Conservation (phyloP, 202 grass and related monocot genomes). For the Setaria viridis region DNA sequence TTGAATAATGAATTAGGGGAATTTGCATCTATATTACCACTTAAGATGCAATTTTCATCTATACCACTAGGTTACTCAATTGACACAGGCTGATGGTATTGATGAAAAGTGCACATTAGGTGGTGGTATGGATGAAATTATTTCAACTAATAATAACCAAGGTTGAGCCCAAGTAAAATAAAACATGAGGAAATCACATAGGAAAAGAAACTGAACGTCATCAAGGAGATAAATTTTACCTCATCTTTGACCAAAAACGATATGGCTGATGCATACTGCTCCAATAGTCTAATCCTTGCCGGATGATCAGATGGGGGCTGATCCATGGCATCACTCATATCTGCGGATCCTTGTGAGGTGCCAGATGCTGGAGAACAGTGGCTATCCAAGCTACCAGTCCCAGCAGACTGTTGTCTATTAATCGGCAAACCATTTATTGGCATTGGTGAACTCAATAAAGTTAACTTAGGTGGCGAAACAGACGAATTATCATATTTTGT, state of each 20-base stretch:
- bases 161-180: conserved; percentile 24
- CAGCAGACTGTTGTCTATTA: conserved; percentile 48
- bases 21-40: not conserved
- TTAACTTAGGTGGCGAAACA: conserved; percentile 65
- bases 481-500: conserved; percentile 70
- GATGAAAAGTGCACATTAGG: not conserved
- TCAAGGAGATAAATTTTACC: conserved; percentile 60
- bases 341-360: conserved; percentile 83
- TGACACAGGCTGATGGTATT: not conserved
- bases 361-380: conserved; percentile 75
- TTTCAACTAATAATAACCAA: conserved; percentile 10
- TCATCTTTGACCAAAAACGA: conserved; percentile 83
- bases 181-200: conserved; percentile 27
- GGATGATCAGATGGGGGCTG: conserved; percentile 73
- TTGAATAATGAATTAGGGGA: not conserved
- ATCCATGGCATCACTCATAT: conserved; percentile 82
- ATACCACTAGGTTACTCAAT: not conserved
- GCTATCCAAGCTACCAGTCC: conserved; percentile 80
- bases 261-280: conserved; percentile 77
- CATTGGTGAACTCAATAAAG: conserved; percentile 78
- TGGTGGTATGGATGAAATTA: not conserved
- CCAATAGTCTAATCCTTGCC: conserved; percentile 80
- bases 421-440: conserved; percentile 71
- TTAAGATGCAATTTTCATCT: not conserved
- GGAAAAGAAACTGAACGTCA: conserved; percentile 26